Evolutionary conservation across 2,329 filamentous ascomycete species (phyloP).

Genomic region (Arthroderma uncinatum): DNA sequence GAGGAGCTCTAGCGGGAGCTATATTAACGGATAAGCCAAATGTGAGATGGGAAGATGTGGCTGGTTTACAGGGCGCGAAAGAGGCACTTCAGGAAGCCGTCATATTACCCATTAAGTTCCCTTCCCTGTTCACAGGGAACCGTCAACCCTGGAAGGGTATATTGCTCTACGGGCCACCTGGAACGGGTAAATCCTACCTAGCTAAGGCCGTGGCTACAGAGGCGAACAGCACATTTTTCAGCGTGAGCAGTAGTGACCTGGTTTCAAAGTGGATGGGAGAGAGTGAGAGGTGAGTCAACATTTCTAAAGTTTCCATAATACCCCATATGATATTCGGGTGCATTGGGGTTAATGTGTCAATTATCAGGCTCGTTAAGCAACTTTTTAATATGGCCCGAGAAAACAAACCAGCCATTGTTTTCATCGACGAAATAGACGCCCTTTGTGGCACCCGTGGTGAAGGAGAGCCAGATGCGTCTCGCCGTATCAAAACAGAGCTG

Average conservation of each 20-base stretch:
- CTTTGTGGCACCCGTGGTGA: constrained; percentile 86
- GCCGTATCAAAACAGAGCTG: constrained; percentile 96
- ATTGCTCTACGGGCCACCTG: constrained; percentile 85
- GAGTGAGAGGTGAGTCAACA: constrained; percentile 67
- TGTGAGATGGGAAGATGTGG: constrained; percentile 95
- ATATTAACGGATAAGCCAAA: constrained; percentile 94
- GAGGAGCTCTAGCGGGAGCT: constrained; percentile 79
- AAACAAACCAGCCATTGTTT: constrained; percentile 96
- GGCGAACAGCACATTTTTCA: constrained; percentile 98
- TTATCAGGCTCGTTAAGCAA: constrained; percentile 73
- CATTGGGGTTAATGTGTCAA: background rate
- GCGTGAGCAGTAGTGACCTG: constrained; percentile 89
- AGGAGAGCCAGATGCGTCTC: constrained; percentile 93
- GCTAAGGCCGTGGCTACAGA: constrained; percentile 97
- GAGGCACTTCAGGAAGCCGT: constrained; percentile 97
- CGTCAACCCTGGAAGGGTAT: constrained; percentile 98
- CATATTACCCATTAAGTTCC: constrained; percentile 95
- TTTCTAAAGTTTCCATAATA: background rate
- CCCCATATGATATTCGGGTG: background rate
- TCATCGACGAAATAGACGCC: constrained; percentile 96
- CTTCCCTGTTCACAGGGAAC: constrained; percentile 90
- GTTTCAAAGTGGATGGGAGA: constrained; percentile 99
- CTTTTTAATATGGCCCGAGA: constrained; percentile 97
- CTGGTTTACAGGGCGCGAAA: constrained; percentile 85
- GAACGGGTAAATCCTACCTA: constrained; percentile 94